Base-by-base conservation (phyloP, 2,329 filamentous ascomycete genomes). In the Claviceps paspali region DNA sequence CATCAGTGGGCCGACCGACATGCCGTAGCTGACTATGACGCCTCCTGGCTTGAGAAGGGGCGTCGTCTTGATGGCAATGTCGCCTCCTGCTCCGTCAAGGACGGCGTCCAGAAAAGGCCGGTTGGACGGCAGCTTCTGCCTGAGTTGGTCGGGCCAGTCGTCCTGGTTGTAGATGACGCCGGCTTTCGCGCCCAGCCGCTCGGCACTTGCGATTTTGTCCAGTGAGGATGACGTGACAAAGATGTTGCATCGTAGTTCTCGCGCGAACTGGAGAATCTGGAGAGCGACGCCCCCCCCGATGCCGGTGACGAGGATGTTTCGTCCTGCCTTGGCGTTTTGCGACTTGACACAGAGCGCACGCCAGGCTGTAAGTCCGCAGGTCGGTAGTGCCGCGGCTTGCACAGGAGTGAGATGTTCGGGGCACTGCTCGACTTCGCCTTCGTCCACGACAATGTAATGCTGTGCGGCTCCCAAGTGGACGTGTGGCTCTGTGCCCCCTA, bases 201-300 rank as follows among this genome's bases (percentile, higher is more conserved):
- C 66, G 1, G 87, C 85, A 51, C 70, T 76, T 35, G 72, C 67
- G 41, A 96, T 73, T 68, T 94, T 94, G 48, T 70, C 76, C 45
- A 73, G 59, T 44, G 75, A 78, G 9, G 82, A 76, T 39, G 77
- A 84, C 2, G 79, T 88, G 38, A 94, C 85, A 52, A 68, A 93
- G n/a, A 88, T 80, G 54, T 78, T 76, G 49, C 78, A 74, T 24
- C 85, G 82, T 45, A 74, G 61, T 7, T 74, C 84, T 9, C 78
- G 75, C 8, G 75, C 86, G 59, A 92, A 93, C 55, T 83, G 69
- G 47, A 95, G 62, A 6, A 73, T 80, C 63, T 83, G 79, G 38
- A 95, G 62, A 24, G 88, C 88, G 1, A 95, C 88, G 30, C 88
- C 88, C 27, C 88, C 88, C 24, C 88, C 88, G 56, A 96, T 92